Base-by-base conservation (phyloP, 352 stramenopile genomes). In the Halophytophthora batemanensis region DNA sequence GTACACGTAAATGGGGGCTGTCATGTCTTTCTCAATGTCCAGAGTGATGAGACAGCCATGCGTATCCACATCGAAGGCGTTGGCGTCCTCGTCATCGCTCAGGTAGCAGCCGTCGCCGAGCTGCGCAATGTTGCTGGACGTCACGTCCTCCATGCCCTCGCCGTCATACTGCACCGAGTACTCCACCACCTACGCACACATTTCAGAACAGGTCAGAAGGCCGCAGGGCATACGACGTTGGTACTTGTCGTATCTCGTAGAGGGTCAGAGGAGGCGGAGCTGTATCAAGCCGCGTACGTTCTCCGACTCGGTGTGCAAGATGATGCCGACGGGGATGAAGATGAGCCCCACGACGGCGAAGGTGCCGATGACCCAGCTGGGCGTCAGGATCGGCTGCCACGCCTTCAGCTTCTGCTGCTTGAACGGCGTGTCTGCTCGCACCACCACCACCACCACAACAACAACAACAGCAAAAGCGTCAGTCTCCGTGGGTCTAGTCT, bases 371-470 rank as follows among this genome's bases (percentile, higher is more conserved):
- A 99, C 91, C 86, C 87, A 98, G 52, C 85, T 93, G 37, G 97
- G 95, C 68, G 96, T 98, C 22, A 99, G 69, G 45, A 99, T 96
- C 8, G 97, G 96, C 77, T 98, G 90, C 94, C 96, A 98, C 33
- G 96, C 86, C 59, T 96, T 93, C 53, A 94, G 76, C 70, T 89
- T 90, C 57, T 94, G 83, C 72, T 94, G 83, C 68, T 94, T 94
- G 59, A 94, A 94, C 37, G 81, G 83, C 34, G 81, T 94, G 67
- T 94, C 83, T 92, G 31, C 29, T 31, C 13, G 13, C 17, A 45
- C 35, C 21, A 50, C 12, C 38, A 22, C 52, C 18, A 45, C 35
- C 14, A 38, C 19, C 17, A 39, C 13, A 28, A 34, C 15, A 25
- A 34, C 5, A 28, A 6, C 15, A 14, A 23, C 15, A 13, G 25